Conservation (phyloP, 306 rosid species). For the Quillaja saponaria region DNA sequence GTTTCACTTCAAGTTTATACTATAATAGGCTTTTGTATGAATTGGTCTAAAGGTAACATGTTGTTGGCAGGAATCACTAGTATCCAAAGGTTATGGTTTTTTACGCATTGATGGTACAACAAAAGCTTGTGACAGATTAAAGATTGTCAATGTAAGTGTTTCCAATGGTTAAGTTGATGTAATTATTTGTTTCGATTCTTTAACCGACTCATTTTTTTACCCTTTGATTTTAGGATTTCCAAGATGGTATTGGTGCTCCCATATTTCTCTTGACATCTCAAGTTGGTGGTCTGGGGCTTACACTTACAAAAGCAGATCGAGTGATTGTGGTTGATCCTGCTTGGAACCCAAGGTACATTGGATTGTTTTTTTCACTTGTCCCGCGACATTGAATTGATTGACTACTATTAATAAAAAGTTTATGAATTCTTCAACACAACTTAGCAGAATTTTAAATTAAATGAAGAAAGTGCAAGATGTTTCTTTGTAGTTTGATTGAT, state of each 20-base stretch:
- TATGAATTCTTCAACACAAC: no score
- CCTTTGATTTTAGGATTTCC: conserved; percentile 82
- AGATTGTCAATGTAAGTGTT: conserved; percentile 72
- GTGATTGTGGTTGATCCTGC: conserved; percentile 99
- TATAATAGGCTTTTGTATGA: no score
- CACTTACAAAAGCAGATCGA: conserved; percentile 95
- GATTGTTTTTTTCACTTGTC: no score
- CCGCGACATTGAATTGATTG: no score
- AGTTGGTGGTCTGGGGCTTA: conserved; percentile 97
- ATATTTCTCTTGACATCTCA: conserved; percentile 95
- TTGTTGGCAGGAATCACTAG: conserved; percentile 58
- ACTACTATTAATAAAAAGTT: no score
- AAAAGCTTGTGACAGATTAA: conserved; percentile 71
- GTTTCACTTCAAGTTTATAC: neutral
- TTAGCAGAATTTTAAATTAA: no score
- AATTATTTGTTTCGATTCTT: neutral
- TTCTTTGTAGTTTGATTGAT: no score
- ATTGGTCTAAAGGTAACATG: conserved; percentile 16
- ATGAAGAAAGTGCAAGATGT: no score
- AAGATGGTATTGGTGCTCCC: conserved; percentile 74
- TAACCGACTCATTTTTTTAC: conserved; percentile 15
- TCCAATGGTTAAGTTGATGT: conserved; percentile 4
- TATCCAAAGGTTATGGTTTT: conserved; percentile 56
- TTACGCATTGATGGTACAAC: conserved; percentile 93
- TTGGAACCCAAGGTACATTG: conserved; percentile 99